These are phyloP conservation scores for Pyrenopolyporus hunteri DNA, from an alignment of 495 filamentous ascomycete genomes.

Conservation along the genomic window DNA sequence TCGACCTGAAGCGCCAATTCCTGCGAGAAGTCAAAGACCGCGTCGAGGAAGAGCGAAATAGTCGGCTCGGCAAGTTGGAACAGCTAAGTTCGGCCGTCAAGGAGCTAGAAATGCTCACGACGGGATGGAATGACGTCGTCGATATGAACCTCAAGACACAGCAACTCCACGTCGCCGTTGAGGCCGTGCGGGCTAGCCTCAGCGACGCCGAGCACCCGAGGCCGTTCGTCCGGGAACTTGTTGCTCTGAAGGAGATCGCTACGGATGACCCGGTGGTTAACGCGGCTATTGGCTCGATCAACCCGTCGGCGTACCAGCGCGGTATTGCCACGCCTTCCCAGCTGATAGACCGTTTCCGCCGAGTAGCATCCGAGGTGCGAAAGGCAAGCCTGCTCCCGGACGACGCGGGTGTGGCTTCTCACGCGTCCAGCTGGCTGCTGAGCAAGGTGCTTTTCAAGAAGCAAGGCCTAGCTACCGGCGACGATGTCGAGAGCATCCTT, in stretches of 20 bases:
- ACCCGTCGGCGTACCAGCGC: conserved; percentile 89
- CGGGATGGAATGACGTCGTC: conserved; percentile 84
- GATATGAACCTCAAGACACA: conserved; percentile 91
- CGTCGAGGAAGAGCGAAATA: conserved; percentile 87
- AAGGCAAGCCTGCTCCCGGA: conserved; percentile 92
- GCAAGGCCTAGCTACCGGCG: conserved; percentile 79
- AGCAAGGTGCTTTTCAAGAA: conserved; percentile 96
- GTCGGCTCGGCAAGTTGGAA: conserved; percentile 81
- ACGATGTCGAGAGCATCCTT: conserved; percentile 94
- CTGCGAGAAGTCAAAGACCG: conserved; percentile 74
- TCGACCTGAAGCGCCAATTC: conserved; percentile 84
- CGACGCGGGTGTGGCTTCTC: conserved; percentile 90
- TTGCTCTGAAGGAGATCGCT: conserved; percentile 91
- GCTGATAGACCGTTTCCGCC: conserved; percentile 93
- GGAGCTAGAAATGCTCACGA: conserved; percentile 83
- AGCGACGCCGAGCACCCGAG: conserved; percentile 73
- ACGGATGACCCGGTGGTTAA: conserved; percentile 80
- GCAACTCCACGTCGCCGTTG: conserved; percentile 91
- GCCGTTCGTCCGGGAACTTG: conserved; percentile 88
- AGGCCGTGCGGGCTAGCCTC: conserved; percentile 83
- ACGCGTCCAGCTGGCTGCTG: conserved; percentile 83
- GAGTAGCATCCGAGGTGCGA: conserved; percentile 89
- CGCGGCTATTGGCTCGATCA: conserved; percentile 92
- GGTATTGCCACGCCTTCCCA: conserved; percentile 82
- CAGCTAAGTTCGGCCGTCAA: conserved; percentile 76